Base-by-base conservation (phyloP, 2,329 filamentous ascomycete species). In the Phialophora macrospora region DNA sequence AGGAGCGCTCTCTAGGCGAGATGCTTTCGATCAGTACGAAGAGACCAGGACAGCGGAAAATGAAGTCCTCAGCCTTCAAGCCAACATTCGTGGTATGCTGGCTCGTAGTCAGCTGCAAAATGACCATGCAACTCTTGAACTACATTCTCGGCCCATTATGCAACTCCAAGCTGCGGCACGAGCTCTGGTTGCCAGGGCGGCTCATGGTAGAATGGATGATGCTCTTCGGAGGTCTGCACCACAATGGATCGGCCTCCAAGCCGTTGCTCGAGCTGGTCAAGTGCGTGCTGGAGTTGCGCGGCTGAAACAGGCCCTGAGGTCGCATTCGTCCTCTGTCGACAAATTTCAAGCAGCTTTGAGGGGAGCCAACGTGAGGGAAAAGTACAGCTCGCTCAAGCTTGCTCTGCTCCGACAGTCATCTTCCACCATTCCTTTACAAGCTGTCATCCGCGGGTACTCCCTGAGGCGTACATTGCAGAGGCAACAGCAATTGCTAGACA, bases 361-460 rank as follows among this genome's bases (percentile, higher is more conserved):
- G 67, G 83, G 80, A 56, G 72, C 75, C 82, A 54, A 76, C 79
- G 62, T 78, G 79, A 58, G 79, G 76, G 70, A 78, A 51, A 49
- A 73, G 63, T 76, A 81, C 64, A 76, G 78, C 66, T 76, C 78
- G 73, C 77, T 83, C 70, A 76, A 81, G 51, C 75, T 79, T 62
- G 81, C 83, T 2, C 81, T 96, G 22, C 81, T 87, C 61, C 80
- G 80, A 51, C 82, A 91, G 71, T 83, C 83, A 8, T 73, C 81
- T 0, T 79, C 81, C 7, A 86, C 92, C 59, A 83, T 80, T 22
- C 79, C 82, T 26, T 81, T 96, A 1, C 92, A 96, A 75, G 85
- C 87, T 22, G 81, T 84, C 8, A 58, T 72, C 30, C 68, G 71
- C 9, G 79, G 75, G n/a, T 71, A 75, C 20, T 71, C 79, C 9